phyloP scores from a whole-genome alignment of 768 basidiomycete genomes.

The Lactarius akahatsu region DNA sequence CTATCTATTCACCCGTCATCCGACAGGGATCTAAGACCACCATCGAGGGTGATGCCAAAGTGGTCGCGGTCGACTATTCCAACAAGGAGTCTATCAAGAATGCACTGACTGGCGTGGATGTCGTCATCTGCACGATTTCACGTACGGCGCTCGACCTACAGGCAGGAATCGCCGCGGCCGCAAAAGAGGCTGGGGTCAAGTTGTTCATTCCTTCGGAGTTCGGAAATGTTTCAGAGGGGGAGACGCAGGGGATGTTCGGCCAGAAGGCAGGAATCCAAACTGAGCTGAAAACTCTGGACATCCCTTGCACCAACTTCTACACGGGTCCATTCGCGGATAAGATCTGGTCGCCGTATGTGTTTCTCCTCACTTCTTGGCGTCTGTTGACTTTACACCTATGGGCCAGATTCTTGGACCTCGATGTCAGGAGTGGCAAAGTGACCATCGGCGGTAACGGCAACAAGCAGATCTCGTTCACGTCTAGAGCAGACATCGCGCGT shows the following conservation, averaged over 20 bases:
- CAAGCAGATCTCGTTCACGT: slow-evolving; percentile 26
- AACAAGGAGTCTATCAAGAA: slow-evolving; percentile 13
- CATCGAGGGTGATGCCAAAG: slow-evolving; percentile 10
- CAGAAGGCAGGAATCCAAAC: slow-evolving; percentile 9
- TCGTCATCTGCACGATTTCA: slow-evolving; percentile 23
- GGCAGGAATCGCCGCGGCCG: slow-evolving; percentile 14
- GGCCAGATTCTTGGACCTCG: slow-evolving; percentile 14
- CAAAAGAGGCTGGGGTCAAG: slow-evolving; percentile 20
- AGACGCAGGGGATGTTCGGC: slow-evolving; percentile 15
- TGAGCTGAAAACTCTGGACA: slow-evolving; percentile 18
- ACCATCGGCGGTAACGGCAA: slow-evolving; percentile 28
- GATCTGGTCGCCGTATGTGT: slow-evolving; percentile 12
- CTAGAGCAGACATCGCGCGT: slow-evolving; percentile 26
- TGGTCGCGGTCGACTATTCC: slow-evolving; percentile 22
- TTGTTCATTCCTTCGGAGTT: slow-evolving; percentile 26
- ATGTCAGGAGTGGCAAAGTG: slow-evolving; percentile 25
- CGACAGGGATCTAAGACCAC: slow-evolving; percentile 33
- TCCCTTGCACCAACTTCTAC: slow-evolving; percentile 28
- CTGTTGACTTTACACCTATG: neutral
- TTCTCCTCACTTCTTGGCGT: neutral
- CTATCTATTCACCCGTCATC: neutral
- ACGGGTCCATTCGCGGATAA: slow-evolving; percentile 27
- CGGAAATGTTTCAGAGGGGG: slow-evolving; percentile 19
- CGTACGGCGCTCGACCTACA: neutral
- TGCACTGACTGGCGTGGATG: slow-evolving; percentile 18